Evolutionary conservation across 2,329 filamentous ascomycete species (phyloP).

Genomic region (Beauveria sp.): DNA sequence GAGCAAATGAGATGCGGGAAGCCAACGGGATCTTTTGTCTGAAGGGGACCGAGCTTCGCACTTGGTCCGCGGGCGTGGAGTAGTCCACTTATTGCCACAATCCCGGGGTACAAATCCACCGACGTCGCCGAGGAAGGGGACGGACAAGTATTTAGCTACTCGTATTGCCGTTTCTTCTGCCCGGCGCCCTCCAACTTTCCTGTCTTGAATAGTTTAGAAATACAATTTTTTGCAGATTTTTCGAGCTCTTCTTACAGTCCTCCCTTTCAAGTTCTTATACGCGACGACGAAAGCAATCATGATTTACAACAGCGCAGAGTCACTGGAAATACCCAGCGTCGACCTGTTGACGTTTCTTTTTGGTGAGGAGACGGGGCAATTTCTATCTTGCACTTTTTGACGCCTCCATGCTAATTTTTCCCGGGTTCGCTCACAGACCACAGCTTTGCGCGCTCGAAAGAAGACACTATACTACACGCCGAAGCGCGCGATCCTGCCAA

Average conservation of each 20-base stretch:
- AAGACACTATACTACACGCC: constrained; percentile 46
- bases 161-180: not conserved
- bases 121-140: not conserved
- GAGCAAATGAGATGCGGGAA: not conserved
- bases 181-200: no score
- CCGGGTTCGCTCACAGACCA: constrained; percentile 23
- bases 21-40: not conserved
- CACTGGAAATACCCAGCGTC: constrained; percentile 27
- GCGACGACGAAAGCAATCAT: constrained; percentile 13
- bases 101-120: not conserved
- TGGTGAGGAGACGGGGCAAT: constrained; percentile 21
- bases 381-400: not conserved
- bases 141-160: not conserved
- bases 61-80: not conserved
- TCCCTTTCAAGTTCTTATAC: not conserved
- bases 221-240: no score
- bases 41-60: not conserved
- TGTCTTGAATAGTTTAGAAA: no score
- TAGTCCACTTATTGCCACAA: not conserved
- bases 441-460: constrained; percentile 23
- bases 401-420: not conserved
- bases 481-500: constrained; percentile 49
- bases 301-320: constrained; percentile 29
- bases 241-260: no score
- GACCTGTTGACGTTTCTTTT: constrained; percentile 37